Evolutionary conservation across 2,329 filamentous ascomycete species (phyloP).

Genomic region (Xenosphaeropsis pyriputrescens): DNA sequence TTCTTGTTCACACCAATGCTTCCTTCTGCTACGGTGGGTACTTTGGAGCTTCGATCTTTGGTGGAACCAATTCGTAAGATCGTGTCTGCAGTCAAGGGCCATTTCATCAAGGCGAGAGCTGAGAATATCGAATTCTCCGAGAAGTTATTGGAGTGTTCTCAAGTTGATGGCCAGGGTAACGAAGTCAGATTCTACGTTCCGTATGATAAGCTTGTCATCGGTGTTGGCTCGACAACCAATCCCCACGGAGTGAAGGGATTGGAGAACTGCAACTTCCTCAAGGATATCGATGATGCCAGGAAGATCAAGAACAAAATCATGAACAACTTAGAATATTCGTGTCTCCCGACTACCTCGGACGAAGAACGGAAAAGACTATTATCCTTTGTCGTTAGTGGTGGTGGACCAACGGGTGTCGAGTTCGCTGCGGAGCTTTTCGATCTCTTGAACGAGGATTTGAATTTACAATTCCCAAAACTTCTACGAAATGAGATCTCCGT

Average conservation of each 20-base stretch:
- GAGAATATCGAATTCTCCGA: conserved; percentile 85
- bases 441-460: conserved; percentile 88
- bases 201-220: conserved; percentile 92
- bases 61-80: conserved; percentile 89
- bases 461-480: conserved; percentile 69
- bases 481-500: conserved; percentile 97
- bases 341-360: conserved; percentile 81
- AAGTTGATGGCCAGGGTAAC: conserved; percentile 55
- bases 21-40: conserved; percentile 91
- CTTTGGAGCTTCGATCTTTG: conserved; percentile 76
- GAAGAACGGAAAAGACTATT: conserved; percentile 75
- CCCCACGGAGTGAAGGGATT: conserved; percentile 91
- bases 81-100: conserved; percentile 60
- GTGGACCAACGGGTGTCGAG: conserved; percentile 91
- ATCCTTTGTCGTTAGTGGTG: conserved; percentile 92
- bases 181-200: conserved; percentile 80
- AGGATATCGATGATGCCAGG: conserved; percentile 86
- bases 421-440: conserved; percentile 96
- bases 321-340: conserved; percentile 79
- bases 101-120: conserved; percentile 79
- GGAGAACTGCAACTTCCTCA: conserved; percentile 87
- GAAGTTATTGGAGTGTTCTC: conserved; percentile 78
- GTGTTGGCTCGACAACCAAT: conserved; percentile 84
- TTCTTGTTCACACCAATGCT: conserved; percentile 98
- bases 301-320: conserved; percentile 80